These are phyloP conservation scores for Xylaria sp. DNA, from an alignment of 2,329 filamentous ascomycete species.

Conservation along the genomic window DNA sequence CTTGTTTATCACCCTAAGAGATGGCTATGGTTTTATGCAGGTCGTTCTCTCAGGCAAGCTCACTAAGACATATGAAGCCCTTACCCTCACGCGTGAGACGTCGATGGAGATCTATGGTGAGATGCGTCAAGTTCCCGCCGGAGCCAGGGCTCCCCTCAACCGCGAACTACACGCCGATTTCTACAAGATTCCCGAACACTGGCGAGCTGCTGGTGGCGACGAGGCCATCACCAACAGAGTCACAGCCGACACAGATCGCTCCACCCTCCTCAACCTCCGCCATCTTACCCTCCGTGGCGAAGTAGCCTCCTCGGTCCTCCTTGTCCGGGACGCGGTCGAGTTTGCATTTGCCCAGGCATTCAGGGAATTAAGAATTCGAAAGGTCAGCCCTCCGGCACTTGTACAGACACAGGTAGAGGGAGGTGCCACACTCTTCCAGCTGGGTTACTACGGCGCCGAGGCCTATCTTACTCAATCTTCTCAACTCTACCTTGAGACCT, in stretches of 20 bases:
- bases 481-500: constrained; percentile 97
- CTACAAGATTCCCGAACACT: constrained; percentile 81
- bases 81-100: constrained; percentile 88
- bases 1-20: constrained; percentile 32
- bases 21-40: constrained; percentile 78
- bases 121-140: constrained; percentile 81
- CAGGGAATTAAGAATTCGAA: constrained; percentile 78
- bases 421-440: constrained; percentile 88
- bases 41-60: constrained; percentile 69
- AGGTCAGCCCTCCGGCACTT: constrained; percentile 88
- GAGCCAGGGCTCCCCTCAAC: constrained; percentile 81
- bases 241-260: constrained; percentile 58
- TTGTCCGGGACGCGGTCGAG: constrained; percentile 83
- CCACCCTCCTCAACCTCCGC: constrained; percentile 49
- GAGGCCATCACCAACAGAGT: constrained; percentile 89
- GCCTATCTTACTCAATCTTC: constrained; percentile 97
- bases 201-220: constrained; percentile 76
- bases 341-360: constrained; percentile 83
- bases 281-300: constrained; percentile 89
- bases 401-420: constrained; percentile 97
- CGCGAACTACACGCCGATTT: constrained; percentile 92
- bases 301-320: constrained; percentile 84
- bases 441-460: constrained; percentile 88
- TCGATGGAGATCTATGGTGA: constrained; percentile 85
- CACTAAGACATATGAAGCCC: constrained; percentile 89